Evolutionary conservation across 2,329 filamentous ascomycete species (phyloP).

Genomic region (Pezicula radicicola): DNA sequence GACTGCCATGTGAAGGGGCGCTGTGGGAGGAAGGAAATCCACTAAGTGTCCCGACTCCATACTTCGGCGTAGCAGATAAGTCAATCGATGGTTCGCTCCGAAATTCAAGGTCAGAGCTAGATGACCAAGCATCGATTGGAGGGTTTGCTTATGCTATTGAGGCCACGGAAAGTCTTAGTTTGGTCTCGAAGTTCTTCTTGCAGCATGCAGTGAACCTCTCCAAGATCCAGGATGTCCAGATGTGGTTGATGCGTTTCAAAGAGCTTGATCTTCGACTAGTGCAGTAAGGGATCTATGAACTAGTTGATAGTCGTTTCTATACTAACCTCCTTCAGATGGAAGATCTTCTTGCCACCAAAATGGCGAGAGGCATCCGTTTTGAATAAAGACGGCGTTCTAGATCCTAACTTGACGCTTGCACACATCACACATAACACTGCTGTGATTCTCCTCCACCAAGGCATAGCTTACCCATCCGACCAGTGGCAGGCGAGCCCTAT

Average conservation of each 20-base stretch:
- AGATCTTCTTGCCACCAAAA: slow-evolving; percentile 26
- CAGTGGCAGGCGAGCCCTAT: slow-evolving; percentile 24
- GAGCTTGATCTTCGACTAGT: slow-evolving; percentile 29
- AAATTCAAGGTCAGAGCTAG: slow-evolving; percentile 16
- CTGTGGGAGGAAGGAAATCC: slow-evolving; percentile 27
- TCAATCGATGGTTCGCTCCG: slow-evolving; percentile 17
- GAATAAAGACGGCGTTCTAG: slow-evolving; percentile 32
- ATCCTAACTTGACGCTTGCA: slow-evolving; percentile 25
- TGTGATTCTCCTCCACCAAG: slow-evolving; percentile 23
- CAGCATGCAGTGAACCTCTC: slow-evolving; percentile 28
- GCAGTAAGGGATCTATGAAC: slow-evolving; percentile 8
- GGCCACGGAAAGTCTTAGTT: slow-evolving; percentile 31
- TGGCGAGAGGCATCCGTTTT: slow-evolving; percentile 31
- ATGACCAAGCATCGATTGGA: slow-evolving; percentile 28
- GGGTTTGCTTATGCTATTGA: slow-evolving; percentile 29
- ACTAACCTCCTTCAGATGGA: slow-evolving; percentile 18
- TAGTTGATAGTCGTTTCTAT: too few relatives aligned
- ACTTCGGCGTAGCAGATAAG: slow-evolving; percentile 36
- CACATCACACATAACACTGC: slow-evolving; percentile 29
- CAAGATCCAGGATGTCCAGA: slow-evolving; percentile 25
- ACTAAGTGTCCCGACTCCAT: slow-evolving; percentile 29
- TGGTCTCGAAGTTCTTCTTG: slow-evolving; percentile 33
- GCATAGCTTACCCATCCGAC: slow-evolving; percentile 27
- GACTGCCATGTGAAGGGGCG: slow-evolving; percentile 31
- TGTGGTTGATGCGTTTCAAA: slow-evolving; percentile 32